Percentiles rank a stretch among this genome's conserved stretches.
These are phyloP conservation scores for Neckera pumila DNA, from an alignment of 225 moss, liverwort and hornwort genomes.

Conservation along the genomic window DNA sequence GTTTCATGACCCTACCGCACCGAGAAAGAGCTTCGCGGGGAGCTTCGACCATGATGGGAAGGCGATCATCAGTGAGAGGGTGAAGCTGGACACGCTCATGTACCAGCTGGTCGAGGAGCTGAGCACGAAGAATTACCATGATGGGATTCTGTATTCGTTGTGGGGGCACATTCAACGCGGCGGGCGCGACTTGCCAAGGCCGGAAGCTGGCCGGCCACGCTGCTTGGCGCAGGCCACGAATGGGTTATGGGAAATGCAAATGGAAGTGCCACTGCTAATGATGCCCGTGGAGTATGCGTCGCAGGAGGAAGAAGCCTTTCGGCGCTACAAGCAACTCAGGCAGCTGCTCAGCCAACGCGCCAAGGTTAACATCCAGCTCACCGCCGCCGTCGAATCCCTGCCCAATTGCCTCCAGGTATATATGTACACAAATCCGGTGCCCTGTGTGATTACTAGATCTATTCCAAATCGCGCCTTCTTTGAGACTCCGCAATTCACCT, in stretches of 20 bases:
- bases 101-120: not conserved
- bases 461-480: not conserved
- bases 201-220: not conserved
- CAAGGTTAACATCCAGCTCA: not conserved
- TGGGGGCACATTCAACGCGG: not conserved
- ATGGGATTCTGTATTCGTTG: not conserved
- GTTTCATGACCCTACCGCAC: not conserved
- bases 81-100: not conserved
- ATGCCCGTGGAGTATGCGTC: not conserved
- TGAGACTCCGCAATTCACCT: not conserved
- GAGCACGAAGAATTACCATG: not conserved
- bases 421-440: not conserved
- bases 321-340: not conserved
- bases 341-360: not conserved
- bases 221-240: not conserved
- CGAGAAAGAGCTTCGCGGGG: not conserved
- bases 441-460: too few species aligned
- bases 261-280: not conserved
- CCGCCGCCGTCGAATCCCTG: not conserved
- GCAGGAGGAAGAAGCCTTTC: not conserved
- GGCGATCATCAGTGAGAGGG: not conserved
- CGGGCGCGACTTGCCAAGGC: not conserved
- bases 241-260: not conserved
- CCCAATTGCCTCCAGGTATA: not conserved
- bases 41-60: not conserved